Evolutionary conservation across 2,329 filamentous ascomycete species (phyloP).

Genomic region (Neofusicoccum sp.): DNA sequence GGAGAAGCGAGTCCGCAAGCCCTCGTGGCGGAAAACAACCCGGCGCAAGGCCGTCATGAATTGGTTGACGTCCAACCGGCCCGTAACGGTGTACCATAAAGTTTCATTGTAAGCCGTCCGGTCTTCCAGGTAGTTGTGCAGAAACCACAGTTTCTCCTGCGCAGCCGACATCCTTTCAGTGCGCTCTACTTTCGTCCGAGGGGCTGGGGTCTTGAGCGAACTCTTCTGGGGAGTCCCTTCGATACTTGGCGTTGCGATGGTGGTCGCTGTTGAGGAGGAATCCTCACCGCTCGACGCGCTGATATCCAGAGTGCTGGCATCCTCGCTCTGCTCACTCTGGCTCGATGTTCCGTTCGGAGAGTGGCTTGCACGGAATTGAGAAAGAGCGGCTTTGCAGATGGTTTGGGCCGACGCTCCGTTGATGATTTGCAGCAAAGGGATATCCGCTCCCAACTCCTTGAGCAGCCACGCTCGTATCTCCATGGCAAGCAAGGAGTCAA

Average conservation of each 20-base stretch:
- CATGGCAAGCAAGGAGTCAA: slow-evolving; percentile 31
- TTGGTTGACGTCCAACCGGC: slow-evolving; percentile 33
- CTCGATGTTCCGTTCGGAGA: too few species aligned
- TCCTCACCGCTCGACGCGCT: too few species aligned
- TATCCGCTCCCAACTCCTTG: slow-evolving; percentile 43
- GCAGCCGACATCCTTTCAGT: slow-evolving; percentile 41
- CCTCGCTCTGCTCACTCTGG: too few species aligned
- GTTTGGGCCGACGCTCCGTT: slow-evolving; percentile 26
- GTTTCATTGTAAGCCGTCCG: slow-evolving; percentile 47
- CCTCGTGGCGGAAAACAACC: slow-evolving; percentile 37
- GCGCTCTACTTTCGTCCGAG: too few species aligned
- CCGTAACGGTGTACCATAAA: slow-evolving; percentile 34
- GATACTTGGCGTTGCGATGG: too few species aligned
- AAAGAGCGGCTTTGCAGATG: background rate
- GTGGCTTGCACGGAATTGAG: too few species aligned
- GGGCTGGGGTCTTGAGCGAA: too few species aligned
- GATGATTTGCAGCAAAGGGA: slow-evolving; percentile 52
- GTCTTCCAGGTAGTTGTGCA: slow-evolving; percentile 38
- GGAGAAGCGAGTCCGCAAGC: slow-evolving; percentile 38
- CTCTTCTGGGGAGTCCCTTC: too few species aligned
- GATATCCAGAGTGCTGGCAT: too few species aligned
- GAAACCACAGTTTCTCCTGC: slow-evolving; percentile 49
- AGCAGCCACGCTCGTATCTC: slow-evolving; percentile 28
- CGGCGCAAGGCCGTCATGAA: slow-evolving; percentile 39
- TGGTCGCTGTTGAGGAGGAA: too few species aligned